Evolutionary conservation across 768 basidiomycete species (phyloP).

Genomic region (Hirschioporus abietinus): DNA sequence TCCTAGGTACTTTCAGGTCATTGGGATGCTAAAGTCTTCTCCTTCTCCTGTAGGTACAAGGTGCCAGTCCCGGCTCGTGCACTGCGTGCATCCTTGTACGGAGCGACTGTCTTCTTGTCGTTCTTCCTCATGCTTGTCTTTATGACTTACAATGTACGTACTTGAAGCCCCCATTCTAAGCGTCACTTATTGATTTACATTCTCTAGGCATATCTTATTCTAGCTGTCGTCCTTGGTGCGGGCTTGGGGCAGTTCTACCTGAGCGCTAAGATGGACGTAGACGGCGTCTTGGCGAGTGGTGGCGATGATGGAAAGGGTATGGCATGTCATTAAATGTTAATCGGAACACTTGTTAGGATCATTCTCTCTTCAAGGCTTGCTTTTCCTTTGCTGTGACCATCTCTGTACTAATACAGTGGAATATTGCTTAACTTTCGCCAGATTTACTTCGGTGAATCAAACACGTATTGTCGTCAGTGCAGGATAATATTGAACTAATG

Average conservation of each 20-base stretch:
- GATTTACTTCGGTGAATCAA: neutral
- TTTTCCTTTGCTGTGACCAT: neutral
- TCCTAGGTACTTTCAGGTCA: neutral
- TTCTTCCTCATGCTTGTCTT: conserved; percentile 94
- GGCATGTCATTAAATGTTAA: conserved; percentile 60
- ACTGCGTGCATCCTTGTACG: conserved; percentile 68
- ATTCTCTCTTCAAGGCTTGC: neutral
- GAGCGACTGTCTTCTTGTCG: conserved; percentile 68
- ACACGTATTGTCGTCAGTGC: neutral
- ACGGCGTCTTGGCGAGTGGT: conserved; percentile 44
- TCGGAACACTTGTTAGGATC: neutral
- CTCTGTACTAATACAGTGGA: neutral
- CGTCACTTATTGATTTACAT: neutral
- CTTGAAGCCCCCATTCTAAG: neutral
- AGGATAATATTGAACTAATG: neutral
- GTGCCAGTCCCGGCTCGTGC: conserved; percentile 46
- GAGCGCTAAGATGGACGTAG: conserved; percentile 56
- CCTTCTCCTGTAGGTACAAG: conserved; percentile 31
- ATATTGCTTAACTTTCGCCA: neutral
- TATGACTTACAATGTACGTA: conserved; percentile 92
- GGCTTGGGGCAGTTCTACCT: conserved; percentile 79
- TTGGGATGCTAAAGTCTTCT: neutral
- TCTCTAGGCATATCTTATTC: conserved; percentile 76
- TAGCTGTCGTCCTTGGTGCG: conserved; percentile 79
- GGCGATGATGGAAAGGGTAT: conserved; percentile 53